A percentile compares a stretch with the other conserved stretches of the same genome.
These are phyloP conservation scores for Xylaria sp. DNA, from an alignment of 2,329 filamentous ascomycete species.

Conservation along the genomic window DNA sequence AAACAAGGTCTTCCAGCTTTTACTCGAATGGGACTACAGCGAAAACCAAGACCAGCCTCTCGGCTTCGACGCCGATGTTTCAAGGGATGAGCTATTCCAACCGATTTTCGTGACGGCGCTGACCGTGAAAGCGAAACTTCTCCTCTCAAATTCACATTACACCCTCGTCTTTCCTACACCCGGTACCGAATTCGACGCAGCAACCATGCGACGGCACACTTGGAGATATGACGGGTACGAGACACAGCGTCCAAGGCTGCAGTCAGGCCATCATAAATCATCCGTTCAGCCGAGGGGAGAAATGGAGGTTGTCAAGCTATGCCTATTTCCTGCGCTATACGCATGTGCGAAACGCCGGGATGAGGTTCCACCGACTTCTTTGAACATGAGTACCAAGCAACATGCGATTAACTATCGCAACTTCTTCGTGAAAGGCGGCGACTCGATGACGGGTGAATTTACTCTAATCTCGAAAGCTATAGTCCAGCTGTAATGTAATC, in stretches of 20 bases:
- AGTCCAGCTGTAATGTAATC: background rate
- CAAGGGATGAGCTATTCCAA: background rate
- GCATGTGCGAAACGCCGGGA: background rate
- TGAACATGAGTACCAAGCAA: background rate
- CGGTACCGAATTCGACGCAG: background rate
- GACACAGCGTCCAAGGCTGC: background rate
- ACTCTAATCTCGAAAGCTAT: background rate
- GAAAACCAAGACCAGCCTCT: background rate
- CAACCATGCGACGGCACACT: background rate
- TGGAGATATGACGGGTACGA: background rate
- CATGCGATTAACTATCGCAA: background rate
- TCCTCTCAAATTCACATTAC: background rate
- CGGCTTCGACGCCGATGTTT: background rate
- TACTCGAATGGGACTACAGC: background rate
- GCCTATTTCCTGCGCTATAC: constrained; percentile 1
- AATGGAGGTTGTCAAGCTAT: background rate
- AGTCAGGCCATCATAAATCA: background rate
- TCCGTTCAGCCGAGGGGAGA: background rate
- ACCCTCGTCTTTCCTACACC: background rate
- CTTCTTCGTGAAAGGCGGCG: background rate
- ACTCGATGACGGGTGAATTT: background rate
- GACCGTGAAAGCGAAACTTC: background rate
- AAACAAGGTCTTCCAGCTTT: background rate
- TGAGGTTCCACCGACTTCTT: background rate
- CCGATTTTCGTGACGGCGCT: background rate